A percentile compares a stretch with the other conserved stretches of the same genome.
These are phyloP conservation scores for Citrullus colocynthis DNA, from an alignment of 306 rosid species.

Conservation along the genomic window DNA sequence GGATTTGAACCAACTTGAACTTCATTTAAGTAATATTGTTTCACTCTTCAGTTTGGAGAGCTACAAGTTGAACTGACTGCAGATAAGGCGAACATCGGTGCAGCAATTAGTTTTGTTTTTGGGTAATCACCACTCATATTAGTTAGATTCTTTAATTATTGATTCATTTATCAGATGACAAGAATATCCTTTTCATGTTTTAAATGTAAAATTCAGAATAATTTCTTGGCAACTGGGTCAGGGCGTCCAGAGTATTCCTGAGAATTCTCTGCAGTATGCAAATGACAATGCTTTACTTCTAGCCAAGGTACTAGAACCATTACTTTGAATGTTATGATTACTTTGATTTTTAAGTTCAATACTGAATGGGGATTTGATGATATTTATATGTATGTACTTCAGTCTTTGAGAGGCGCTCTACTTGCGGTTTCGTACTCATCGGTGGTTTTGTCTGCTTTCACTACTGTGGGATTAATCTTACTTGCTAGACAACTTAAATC, in stretches of 20 bases:
- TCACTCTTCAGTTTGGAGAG: slow-evolving; percentile 66
- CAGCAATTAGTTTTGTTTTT: slow-evolving; percentile 42
- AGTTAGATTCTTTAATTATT: not conserved
- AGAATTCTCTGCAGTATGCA: slow-evolving; percentile 63
- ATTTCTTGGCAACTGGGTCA: slow-evolving; percentile 79
- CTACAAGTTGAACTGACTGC: slow-evolving; percentile 78
- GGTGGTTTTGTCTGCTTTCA: slow-evolving; percentile 43
- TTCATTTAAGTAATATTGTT: slow-evolving; percentile 15
- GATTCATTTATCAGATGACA: not conserved
- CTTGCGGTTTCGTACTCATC: slow-evolving; percentile 59
- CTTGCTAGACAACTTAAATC: slow-evolving; percentile 68
- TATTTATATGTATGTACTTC: slow-evolving; percentile 12
- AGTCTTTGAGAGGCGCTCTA: slow-evolving; percentile 73
- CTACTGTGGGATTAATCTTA: slow-evolving; percentile 57
- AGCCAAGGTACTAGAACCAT: slow-evolving; percentile 53
- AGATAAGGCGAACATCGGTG: slow-evolving; percentile 64
- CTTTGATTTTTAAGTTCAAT: not conserved
- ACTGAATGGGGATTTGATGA: not conserved
- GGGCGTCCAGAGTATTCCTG: slow-evolving; percentile 67
- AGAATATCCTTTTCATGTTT: slow-evolving; percentile 1
- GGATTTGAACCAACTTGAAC: slow-evolving; percentile 1
- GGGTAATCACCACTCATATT: slow-evolving; percentile 32
- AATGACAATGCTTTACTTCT: slow-evolving; percentile 77
- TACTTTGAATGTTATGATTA: not conserved
- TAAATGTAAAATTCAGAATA: slow-evolving; percentile 29